Evolutionary conservation across 805 yeast species (phyloP), one percentile per base, ranked within the genome.

Genomic region (Lipomyces lipofer): DNA sequence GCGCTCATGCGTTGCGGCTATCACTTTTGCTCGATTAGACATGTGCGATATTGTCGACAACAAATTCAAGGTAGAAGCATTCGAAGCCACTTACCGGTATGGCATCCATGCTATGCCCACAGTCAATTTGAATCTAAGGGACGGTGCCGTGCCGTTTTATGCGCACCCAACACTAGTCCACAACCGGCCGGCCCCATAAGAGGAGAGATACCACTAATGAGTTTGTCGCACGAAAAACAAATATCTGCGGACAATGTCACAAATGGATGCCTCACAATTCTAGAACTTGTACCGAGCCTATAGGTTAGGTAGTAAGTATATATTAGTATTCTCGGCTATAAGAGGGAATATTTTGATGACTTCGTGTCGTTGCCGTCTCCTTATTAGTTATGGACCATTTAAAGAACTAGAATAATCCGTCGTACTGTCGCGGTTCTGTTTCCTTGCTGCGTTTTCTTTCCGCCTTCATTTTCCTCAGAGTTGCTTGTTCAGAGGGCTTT

Each of bases 1-100:
- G 39, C 39, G 39, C 39, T 10, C 39, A 35, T 35, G 39, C 39
- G 39, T 35, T 13, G 39, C 39, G 9, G 39, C 39, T n/a, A 35
- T 35, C 19, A 35, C 22, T 13, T 35, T 35, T 35, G 17, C 39
- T 5, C 1, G 39, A 35, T 15, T 17, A n/a, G 39, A 35, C 22
- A 35, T 35, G 21, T 17, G 15, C 9, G 39, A 35, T 3, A 17
- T 15, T 35, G 39, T 35, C 39, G 39, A 35, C 12, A 10, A 35
- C 19, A 4, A 13, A 17, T 17, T 13, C 39, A 35, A 35, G 39
- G 12, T 35, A 10, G 39, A 35, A 15, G 39, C 39, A 10, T 35
- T 35, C 10, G 39, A 35, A 35, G 22, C 12, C 13, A 35, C 39
- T 3, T n/a, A 35, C 22, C 5, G 3, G 22, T 22, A 2, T 15